A percentile compares a stretch with the other conserved stretches of the same genome.
Evolutionary conservation across 805 yeast species (phyloP).

Genomic region (Yarrowia sp.): DNA sequence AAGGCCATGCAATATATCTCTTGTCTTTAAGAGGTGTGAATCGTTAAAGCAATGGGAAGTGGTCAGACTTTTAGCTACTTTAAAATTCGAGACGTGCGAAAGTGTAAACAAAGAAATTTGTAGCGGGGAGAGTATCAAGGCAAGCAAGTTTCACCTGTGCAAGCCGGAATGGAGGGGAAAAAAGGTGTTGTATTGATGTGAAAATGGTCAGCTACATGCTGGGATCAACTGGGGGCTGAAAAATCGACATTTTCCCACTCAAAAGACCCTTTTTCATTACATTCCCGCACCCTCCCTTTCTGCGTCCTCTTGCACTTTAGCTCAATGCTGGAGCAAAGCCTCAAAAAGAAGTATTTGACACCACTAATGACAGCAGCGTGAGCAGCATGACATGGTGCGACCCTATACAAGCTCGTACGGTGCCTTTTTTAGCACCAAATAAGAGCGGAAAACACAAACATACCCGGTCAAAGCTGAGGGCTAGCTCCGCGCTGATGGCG

Average conservation of each 20-base stretch:
- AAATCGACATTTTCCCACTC: neutral
- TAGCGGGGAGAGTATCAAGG: neutral
- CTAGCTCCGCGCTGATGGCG: neutral
- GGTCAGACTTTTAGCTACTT: conserved; percentile 14
- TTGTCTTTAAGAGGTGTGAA: neutral
- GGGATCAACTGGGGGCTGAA: neutral
- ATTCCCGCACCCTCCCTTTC: neutral
- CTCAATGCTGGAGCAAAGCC: conserved; percentile 8
- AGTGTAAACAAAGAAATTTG: conserved; percentile 9
- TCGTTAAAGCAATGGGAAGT: conserved; percentile 6
- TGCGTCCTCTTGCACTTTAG: neutral
- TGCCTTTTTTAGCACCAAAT: neutral
- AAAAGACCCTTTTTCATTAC: neutral
- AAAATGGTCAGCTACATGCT: no score
- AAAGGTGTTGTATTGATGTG: neutral
- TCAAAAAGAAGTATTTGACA: neutral
- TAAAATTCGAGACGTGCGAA: neutral
- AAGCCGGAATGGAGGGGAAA: neutral
- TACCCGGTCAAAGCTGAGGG: neutral
- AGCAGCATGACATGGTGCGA: conserved; percentile 7
- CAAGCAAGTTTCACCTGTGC: neutral
- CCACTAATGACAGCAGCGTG: neutral
- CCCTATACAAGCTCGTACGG: neutral
- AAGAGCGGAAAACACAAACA: neutral
- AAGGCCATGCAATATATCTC: neutral